A percentile compares a stretch with the other conserved stretches of the same genome.
Conservation (phyloP, 2,329 filamentous ascomycete species). For the Aspergillus udagawae region DNA sequence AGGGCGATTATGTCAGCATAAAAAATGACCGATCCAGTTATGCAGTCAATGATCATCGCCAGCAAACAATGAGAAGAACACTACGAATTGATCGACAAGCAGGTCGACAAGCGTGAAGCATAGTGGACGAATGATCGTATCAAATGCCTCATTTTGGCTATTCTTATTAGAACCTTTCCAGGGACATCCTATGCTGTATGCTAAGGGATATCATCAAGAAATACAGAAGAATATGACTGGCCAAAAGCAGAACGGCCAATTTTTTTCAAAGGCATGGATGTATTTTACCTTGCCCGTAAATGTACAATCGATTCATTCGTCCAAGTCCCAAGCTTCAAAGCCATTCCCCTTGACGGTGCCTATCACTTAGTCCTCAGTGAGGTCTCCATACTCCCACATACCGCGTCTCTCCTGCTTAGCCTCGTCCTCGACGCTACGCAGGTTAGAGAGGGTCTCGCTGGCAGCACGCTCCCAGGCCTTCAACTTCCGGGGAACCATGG, state of each 20-base stretch:
- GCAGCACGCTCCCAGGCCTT: slow-evolving; percentile 85
- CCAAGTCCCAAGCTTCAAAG: neutral
- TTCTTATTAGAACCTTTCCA: neutral
- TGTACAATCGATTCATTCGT: neutral
- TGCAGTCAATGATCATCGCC: neutral
- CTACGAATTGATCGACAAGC: neutral
- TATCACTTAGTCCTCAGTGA: slow-evolving; percentile 71
- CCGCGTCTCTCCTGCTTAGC: slow-evolving; percentile 78
- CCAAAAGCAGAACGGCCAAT: neutral
- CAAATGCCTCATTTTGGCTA: neutral
- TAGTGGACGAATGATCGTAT: neutral
- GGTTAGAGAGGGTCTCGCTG: slow-evolving; percentile 64
- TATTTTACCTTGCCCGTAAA: neutral
- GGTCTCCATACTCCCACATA: slow-evolving; percentile 98
- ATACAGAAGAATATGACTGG: neutral
- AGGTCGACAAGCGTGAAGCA: neutral
- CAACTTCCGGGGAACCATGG: slow-evolving; percentile 87
- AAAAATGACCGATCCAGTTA: neutral
- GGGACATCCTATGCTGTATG: slow-evolving; percentile 7
- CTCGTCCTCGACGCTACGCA: slow-evolving; percentile 69
- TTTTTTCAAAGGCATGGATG: slow-evolving; percentile 1
- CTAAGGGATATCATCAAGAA: slow-evolving; percentile 5
- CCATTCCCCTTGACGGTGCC: neutral
- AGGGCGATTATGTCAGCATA: neutral
- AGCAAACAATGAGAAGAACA: neutral